A percentile compares a stretch with the other conserved stretches of the same genome.
Evolutionary conservation across 768 basidiomycete genomes (phyloP).

Genomic region (Suillus decipiens): DNA sequence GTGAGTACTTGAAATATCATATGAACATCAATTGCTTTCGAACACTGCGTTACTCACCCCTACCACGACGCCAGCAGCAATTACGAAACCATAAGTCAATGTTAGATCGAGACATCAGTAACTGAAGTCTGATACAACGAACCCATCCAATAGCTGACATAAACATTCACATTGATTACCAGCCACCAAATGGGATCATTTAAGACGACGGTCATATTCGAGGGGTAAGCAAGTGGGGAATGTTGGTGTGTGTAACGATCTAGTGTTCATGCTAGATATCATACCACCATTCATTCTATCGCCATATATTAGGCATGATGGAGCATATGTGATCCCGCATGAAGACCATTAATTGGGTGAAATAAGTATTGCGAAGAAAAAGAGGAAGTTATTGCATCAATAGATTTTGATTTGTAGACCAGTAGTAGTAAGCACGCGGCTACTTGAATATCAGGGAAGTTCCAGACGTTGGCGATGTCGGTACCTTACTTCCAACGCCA

Average conservation of each 20-base stretch:
- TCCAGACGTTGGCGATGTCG: neutral
- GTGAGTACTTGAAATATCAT: neutral
- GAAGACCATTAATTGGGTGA: neutral
- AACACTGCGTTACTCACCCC: neutral
- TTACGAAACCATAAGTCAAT: neutral
- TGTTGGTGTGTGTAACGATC: neutral
- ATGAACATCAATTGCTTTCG: neutral
- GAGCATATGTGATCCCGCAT: neutral
- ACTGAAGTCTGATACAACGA: neutral
- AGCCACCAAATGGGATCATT: neutral
- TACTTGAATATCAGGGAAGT: neutral
- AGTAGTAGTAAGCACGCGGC: neutral
- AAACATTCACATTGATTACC: accelerated
- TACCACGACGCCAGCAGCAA: neutral
- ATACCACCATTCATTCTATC: neutral
- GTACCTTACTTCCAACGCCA: neutral
- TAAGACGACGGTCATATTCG: neutral
- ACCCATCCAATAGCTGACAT: neutral
- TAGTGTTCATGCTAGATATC: neutral
- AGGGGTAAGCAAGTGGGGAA: neutral
- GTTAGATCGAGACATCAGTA: neutral
- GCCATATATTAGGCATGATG: neutral
- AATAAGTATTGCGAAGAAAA: neutral
- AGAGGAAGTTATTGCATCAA: neutral
- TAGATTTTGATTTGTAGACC: neutral